Evolutionary conservation across 2,329 filamentous ascomycete genomes (phyloP), one percentile per base, ranked within the genome.

Genomic region (Akanthomyces lecanii): DNA sequence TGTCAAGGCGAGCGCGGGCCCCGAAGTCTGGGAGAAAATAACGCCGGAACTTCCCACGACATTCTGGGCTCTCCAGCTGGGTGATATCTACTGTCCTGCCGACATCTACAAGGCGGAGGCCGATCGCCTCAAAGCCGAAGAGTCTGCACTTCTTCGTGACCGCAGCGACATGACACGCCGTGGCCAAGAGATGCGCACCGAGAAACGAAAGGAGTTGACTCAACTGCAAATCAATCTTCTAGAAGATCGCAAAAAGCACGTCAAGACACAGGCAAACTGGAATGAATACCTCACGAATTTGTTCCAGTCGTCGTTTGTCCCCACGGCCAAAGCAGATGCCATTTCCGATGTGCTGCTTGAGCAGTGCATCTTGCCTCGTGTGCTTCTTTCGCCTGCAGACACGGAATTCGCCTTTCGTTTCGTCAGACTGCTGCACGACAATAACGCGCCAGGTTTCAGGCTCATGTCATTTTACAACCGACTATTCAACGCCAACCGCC

Each of bases 31-130:
- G 81, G 79, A 85, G 12, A 85, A 85, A 56, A 83, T 97, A 58
- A 92, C 87, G 50, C 82, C 92, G 0, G 87, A 90, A 36, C 94
- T 97, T 73, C 97, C 92, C 71, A 86, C 90, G 50, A 90, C 90
- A 0, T 99, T 99, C 76, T 99, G 95, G 95, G 89, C 93, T 57
- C 81, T 97, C 14, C 88, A 92, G 33, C 83, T 96, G 3, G 87
- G 90, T 52, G 94, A 99, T 72, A 80, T 97, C 63, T 85, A 86
- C 63, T 87, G 93, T 66, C 90, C 91, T 1, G 86, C 86, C 65
- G 83, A 86, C 40, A 90, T 89, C 65, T 99, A 99, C 72, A 84
- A 90, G 54, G 83, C 86, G 18, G 92, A 96, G 71, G 87, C 88
- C 42, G 84, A 86, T 23, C 83, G 86, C 10, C 80, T 92, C 25